Conservation (phyloP, 805 yeast species). For the Candida nitratophila region DNA sequence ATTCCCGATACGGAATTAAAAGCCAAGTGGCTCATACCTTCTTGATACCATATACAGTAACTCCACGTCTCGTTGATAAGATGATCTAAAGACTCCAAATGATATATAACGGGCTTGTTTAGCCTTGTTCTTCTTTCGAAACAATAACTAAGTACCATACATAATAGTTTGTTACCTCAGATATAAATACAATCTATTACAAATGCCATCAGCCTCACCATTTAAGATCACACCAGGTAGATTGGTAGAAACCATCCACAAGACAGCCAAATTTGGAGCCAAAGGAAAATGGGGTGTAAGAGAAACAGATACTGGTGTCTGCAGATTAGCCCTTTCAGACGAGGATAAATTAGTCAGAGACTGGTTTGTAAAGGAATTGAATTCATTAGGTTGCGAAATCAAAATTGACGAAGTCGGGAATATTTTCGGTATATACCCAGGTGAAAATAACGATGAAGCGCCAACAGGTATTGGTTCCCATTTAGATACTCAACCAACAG, state of each 20-base stretch:
- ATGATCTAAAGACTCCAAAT: too few species aligned
- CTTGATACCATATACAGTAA: too few species aligned
- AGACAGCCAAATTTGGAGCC: conserved; percentile 58
- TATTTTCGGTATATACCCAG: conserved; percentile 60
- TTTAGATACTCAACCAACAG: conserved; percentile 72
- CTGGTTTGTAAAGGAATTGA: conserved; percentile 54
- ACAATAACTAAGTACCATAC: too few species aligned
- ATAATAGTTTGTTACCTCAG: too few species aligned
- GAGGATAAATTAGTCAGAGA: conserved; percentile 58
- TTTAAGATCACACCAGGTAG: conserved; percentile 30
- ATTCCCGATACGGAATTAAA: too few species aligned
- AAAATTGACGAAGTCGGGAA: conserved; percentile 62
- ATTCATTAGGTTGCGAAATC: conserved; percentile 47
- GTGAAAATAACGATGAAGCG: conserved; percentile 34
- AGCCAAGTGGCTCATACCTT: too few species aligned
- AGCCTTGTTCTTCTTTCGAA: too few species aligned
- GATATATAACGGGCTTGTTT: too few species aligned
- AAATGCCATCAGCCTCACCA: background rate
- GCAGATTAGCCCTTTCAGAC: conserved; percentile 56
- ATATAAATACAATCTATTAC: background rate
- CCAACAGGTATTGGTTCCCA: conserved; percentile 72
- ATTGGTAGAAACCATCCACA: conserved; percentile 51
- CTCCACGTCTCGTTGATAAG: too few species aligned
- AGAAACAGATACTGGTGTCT: conserved; percentile 57
- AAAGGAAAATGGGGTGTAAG: conserved; percentile 53